Evolutionary conservation across 768 basidiomycete genomes (phyloP).

Genomic region (Agrocybe praecox): DNA sequence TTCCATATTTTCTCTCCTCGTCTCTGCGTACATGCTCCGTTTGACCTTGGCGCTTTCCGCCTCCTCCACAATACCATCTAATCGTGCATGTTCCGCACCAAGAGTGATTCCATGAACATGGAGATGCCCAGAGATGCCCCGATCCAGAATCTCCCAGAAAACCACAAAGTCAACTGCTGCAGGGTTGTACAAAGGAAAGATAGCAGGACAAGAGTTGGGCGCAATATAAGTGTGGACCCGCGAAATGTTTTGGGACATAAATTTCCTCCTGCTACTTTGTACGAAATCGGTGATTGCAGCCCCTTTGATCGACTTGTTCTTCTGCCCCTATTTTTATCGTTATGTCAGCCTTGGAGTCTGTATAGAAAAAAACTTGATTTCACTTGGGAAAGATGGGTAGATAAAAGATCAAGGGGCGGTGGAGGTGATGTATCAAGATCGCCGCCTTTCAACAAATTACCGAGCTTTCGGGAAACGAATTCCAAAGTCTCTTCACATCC

Average conservation of each 20-base stretch:
- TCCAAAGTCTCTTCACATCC: slow-evolving; percentile 44
- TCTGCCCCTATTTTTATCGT: slow-evolving; percentile 1
- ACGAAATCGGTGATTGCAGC: slow-evolving; percentile 47
- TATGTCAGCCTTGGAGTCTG: neutral
- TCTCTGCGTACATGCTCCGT: slow-evolving; percentile 92
- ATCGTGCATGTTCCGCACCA: slow-evolving; percentile 69
- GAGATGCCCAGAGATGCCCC: slow-evolving; percentile 63
- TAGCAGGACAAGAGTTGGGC: slow-evolving; percentile 41
- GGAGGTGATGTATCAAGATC: slow-evolving; percentile 42
- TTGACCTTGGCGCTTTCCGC: slow-evolving; percentile 66
- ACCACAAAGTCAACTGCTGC: slow-evolving; percentile 70
- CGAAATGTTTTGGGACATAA: slow-evolving; percentile 32
- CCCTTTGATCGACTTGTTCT: slow-evolving; percentile 23
- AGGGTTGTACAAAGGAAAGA: slow-evolving; percentile 86
- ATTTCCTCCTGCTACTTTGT: slow-evolving; percentile 50
- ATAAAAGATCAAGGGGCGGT: slow-evolving; percentile 56
- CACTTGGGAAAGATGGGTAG: slow-evolving; percentile 51
- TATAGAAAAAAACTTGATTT: neutral
- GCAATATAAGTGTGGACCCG: slow-evolving; percentile 62
- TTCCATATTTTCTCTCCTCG: slow-evolving; percentile 68
- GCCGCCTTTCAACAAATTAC: slow-evolving; percentile 51
- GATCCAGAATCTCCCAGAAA: slow-evolving; percentile 72
- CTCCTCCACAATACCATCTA: slow-evolving; percentile 62
- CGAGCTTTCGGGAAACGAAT: slow-evolving; percentile 56
- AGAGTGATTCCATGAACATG: slow-evolving; percentile 59